phyloP scores from a whole-genome alignment of 805 yeast genomes.

The Wickerhamomyces bovis region DNA sequence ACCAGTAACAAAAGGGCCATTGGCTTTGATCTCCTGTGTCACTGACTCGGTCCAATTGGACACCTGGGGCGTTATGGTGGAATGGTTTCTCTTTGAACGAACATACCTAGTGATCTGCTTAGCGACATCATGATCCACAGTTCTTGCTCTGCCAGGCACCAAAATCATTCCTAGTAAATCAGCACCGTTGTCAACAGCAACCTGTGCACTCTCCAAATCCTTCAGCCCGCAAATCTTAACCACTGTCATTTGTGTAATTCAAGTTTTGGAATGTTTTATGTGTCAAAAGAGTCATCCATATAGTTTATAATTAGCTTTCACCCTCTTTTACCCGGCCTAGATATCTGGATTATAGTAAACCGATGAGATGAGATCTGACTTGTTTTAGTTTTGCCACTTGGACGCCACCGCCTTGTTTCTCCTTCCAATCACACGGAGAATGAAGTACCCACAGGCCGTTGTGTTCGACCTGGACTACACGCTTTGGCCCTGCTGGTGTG shows the following conservation, averaged over 20 bases:
- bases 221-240: conserved; percentile 85
- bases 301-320: too few relatives aligned
- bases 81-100: not conserved
- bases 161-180: conserved; percentile 77
- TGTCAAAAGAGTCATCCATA: not conserved
- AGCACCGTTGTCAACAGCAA: conserved; percentile 68
- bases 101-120: conserved; percentile 36
- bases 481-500: conserved; percentile 82
- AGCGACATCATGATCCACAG: conserved; percentile 48
- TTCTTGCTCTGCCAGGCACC: conserved; percentile 77
- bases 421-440: too few relatives aligned
- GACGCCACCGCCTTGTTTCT: not conserved
- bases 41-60: conserved; percentile 6
- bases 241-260: conserved; percentile 25
- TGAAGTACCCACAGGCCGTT: conserved; percentile 42
- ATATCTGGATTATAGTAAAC: not conserved
- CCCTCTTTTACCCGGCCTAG: not conserved
- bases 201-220: conserved; percentile 58
- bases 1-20: conserved; percentile 76
- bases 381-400: not conserved
- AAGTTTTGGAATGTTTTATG: not conserved
- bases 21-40: conserved; percentile 17
- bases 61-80: not conserved
- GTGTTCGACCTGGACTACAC: conserved; percentile 77
- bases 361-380: not conserved